Evolutionary conservation across 2,329 filamentous ascomycete species (phyloP).

Genomic region (Trichoderma lentiforme): DNA sequence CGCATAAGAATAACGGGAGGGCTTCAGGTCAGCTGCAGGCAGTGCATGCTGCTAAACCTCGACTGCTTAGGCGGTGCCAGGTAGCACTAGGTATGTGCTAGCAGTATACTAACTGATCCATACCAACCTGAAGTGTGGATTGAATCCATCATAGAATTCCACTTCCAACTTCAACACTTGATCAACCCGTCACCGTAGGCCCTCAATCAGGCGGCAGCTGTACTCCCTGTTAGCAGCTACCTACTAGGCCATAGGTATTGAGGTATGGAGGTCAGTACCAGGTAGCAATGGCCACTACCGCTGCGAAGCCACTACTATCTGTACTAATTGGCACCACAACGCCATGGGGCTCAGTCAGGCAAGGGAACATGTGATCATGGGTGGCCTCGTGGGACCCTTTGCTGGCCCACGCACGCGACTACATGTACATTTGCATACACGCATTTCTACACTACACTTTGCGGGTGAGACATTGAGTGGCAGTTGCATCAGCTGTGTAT

Average conservation of each 20-base stretch:
- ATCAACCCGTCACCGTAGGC: not conserved
- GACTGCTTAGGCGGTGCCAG: not conserved
- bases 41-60: not conserved
- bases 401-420: conserved; percentile 12
- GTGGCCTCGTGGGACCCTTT: conserved; percentile 3
- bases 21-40: conserved; percentile 13
- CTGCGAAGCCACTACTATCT: not conserved
- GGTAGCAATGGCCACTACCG: not conserved
- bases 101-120: not conserved
- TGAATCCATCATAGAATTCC: not conserved
- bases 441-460: not conserved
- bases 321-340: not conserved
- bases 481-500: not conserved
- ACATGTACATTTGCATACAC: not conserved
- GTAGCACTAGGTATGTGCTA: not conserved
- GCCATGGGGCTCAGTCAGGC: conserved; percentile 5
- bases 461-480: not conserved
- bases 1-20: not conserved
- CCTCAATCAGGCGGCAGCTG: not conserved
- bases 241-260: too few species aligned
- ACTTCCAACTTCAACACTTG: not conserved
- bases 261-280: too few species aligned
- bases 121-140: not conserved
- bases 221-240: not conserved
- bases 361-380: conserved; percentile 12